These are phyloP conservation scores for Phascolomyces articulosus DNA, from an alignment of 371 early-diverging fungal species.

Conservation along the genomic window DNA sequence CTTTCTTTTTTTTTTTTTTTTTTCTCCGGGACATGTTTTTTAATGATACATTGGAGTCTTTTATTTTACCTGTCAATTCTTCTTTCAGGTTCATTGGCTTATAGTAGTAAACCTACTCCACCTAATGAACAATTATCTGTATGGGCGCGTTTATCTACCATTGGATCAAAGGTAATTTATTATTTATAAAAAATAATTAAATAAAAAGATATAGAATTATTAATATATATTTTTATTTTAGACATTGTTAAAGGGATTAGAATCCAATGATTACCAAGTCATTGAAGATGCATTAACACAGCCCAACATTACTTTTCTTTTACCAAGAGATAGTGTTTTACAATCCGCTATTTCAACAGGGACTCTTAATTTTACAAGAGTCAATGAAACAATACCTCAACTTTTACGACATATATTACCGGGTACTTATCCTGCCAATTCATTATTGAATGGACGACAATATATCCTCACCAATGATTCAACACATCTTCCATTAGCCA, in stretches of 20 bases:
- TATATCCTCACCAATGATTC: slow-evolving; percentile 18
- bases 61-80: background rate
- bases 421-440: slow-evolving; percentile 11
- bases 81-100: slow-evolving; percentile 1
- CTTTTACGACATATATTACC: slow-evolving; percentile 17
- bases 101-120: slow-evolving; percentile 4
- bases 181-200: background rate
- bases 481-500: slow-evolving; percentile 21
- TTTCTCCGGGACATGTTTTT: slow-evolving; percentile 9
- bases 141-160: background rate
- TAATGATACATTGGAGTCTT: slow-evolving; percentile 8
- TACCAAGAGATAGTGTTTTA: slow-evolving; percentile 15
- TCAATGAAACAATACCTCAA: slow-evolving; percentile 16
- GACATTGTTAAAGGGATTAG: background rate
- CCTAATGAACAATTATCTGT: background rate
- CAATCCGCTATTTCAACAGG: slow-evolving; percentile 5
- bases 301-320: slow-evolving; percentile 17
- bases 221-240: background rate
- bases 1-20: slow-evolving; percentile 7
- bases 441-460: slow-evolving; percentile 9
- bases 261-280: background rate
- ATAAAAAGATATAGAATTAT: background rate
- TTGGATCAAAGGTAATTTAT: slow-evolving; percentile 7
- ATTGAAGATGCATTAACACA: slow-evolving; percentile 2
- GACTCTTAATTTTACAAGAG: slow-evolving; percentile 13